Conservation (phyloP, 352 stramenopile genomes). For the Globisporangium iwayamae region DNA sequence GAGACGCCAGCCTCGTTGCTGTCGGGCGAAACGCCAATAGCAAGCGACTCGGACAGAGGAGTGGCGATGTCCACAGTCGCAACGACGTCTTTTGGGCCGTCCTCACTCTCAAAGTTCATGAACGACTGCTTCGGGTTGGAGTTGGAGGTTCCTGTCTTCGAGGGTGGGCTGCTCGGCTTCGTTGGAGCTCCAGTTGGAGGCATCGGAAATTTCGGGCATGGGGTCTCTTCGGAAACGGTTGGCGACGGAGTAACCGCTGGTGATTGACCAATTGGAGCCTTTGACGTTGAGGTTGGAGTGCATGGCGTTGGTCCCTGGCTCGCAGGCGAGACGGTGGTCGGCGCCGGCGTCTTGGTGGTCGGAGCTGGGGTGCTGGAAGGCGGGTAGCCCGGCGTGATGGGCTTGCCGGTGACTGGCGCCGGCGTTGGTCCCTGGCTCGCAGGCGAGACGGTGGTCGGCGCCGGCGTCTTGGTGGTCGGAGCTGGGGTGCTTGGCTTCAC, state of each 20-base stretch:
- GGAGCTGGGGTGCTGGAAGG: background rate
- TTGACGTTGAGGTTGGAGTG: background rate
- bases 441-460: background rate
- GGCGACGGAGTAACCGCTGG: background rate
- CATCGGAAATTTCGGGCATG: background rate
- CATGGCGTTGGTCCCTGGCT: background rate
- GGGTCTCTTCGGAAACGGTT: background rate
- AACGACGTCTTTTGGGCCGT: background rate
- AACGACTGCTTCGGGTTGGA: slow-evolving; percentile 9
- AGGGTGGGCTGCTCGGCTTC: background rate
- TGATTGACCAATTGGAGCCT: background rate
- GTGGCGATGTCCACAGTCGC: slow-evolving; percentile 1
- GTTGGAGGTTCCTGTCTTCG: background rate
- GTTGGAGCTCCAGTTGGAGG: background rate
- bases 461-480: background rate
- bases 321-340: background rate
- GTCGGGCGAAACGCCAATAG: background rate
- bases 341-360: background rate
- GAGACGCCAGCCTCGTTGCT: background rate
- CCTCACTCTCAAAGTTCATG: background rate
- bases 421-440: background rate
- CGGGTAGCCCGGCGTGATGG: background rate
- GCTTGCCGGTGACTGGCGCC: background rate
- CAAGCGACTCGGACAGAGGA: background rate
- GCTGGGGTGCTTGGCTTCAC: background rate